Evolutionary conservation across 2,329 filamentous ascomycete species (phyloP), one percentile per base, ranked within the genome.

Genomic region (Zalaria sp.): DNA sequence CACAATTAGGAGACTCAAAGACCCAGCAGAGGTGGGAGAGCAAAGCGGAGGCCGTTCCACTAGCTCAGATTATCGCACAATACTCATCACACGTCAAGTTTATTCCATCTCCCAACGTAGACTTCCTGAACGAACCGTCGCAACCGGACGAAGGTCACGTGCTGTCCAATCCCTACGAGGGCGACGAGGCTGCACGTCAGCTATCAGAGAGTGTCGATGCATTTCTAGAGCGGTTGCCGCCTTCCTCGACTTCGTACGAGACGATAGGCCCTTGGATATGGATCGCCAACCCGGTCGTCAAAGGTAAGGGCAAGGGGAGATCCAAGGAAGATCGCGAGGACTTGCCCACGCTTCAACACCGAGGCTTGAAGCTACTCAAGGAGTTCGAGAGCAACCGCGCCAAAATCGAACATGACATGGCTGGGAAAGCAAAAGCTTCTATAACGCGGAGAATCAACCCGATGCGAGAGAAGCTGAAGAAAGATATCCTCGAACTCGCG

Each of bases 191-290:
- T 46, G 77, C 73, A 26, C 77, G 79, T 66, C 80, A 81, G 56
- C 65, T 79, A 27, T 64, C 64, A 1, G 83, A 88, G 54, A 72
- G 71, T 0, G 61, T 82, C 1, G 59, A 73, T 5, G 69, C 72
- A 1, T 93, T 93, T 51, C 60, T 91, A 2, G 45, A 62, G 5
- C 76, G 84, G 5, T 65, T 88, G 0, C 80, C 81, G 0, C 83
- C 85, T 0, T 69, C 71, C 3, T 79, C 71, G 1, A 83, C 78
- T 1, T 58, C 65, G 2, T 56, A 61, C 3, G 60, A 57, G 1
- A 52, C 52, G 0, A 50, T 62, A 0, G 66, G 71, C 3, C 71
- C 72, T 0, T 91, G 83, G 81, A 84, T 93, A 38, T 86, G 73
- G 64, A 73, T 83, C 35, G 72, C 70, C 40, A 85, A 85, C 56